Evolutionary conservation across 805 yeast genomes (phyloP).

Genomic region (Barnettozyma pratensis): DNA sequence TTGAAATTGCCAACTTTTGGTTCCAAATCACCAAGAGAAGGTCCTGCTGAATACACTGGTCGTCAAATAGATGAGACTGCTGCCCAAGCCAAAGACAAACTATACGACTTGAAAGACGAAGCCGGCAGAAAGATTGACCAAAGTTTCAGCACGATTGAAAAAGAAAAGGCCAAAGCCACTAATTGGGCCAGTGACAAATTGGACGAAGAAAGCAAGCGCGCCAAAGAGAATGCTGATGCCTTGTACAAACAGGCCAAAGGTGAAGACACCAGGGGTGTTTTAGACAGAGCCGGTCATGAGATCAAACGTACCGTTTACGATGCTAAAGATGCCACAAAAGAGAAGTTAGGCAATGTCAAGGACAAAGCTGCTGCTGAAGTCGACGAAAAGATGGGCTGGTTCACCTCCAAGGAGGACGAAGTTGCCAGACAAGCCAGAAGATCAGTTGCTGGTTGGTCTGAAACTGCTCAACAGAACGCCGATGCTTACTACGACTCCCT

Average conservation of each 20-base stretch:
- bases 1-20: conserved; percentile 10
- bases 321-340: conserved; percentile 19
- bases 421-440: conserved; percentile 28
- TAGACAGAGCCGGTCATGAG: conserved; percentile 14
- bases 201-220: conserved; percentile 11
- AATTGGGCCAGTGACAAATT: conserved; percentile 22
- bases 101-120: conserved; percentile 14
- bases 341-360: conserved; percentile 12
- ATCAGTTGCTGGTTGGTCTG: conserved; percentile 43
- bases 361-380: conserved; percentile 9
- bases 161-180: conserved; percentile 11
- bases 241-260: conserved; percentile 13
- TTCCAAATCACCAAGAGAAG: conserved; percentile 7
- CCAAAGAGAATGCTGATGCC: conserved; percentile 17
- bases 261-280: conserved; percentile 10
- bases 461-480: conserved; percentile 31
- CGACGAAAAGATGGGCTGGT: conserved; percentile 10
- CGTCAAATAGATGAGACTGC: conserved; percentile 24
- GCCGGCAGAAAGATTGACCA: conserved; percentile 19
- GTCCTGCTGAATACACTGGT: conserved; percentile 21
- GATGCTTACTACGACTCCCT: conserved; percentile 22
- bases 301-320: conserved; percentile 12
- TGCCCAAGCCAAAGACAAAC: conserved; percentile 11
- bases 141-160: conserved; percentile 11
- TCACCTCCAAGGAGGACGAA: conserved; percentile 23